phyloP scores from a whole-genome alignment of 257 asterid species.

The Scutellaria minor region DNA sequence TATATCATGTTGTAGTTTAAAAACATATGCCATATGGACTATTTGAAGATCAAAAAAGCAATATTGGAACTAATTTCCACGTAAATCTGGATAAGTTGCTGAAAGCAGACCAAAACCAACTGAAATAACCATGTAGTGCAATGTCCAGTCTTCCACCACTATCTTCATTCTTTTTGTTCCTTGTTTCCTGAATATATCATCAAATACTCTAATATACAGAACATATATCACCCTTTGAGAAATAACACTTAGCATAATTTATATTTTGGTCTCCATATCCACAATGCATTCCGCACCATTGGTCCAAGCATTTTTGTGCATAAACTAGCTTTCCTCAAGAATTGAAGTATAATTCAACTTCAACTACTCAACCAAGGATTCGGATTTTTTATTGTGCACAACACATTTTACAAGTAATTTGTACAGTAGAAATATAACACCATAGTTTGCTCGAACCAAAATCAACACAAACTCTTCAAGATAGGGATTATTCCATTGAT shows the following conservation, averaged over 20 bases:
- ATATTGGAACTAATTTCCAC: neutral
- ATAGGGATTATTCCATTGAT: neutral
- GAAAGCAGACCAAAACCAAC: neutral
- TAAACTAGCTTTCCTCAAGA: neutral
- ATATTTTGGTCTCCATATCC: constrained; percentile 13
- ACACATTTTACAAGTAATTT: too few species aligned
- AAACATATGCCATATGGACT: neutral
- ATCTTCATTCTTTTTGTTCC: neutral
- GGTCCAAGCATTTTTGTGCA: neutral
- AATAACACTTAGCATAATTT: neutral
- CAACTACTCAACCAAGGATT: neutral
- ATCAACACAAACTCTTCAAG: neutral
- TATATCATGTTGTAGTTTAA: neutral
- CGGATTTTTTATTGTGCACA: too few species aligned
- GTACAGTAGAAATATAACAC: too few species aligned
- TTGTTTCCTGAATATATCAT: too few species aligned
- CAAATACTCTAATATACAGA: neutral
- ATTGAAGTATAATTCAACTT: constrained; percentile 14
- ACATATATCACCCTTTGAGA: neutral
- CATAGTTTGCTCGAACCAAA: too few species aligned
- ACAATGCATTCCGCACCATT: neutral
- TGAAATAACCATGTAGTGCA: neutral
- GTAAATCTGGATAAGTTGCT: neutral
- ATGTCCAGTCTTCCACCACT: neutral
- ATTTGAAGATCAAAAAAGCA: neutral